Evolutionary conservation across 1,284 basidiomycete genomes (phyloP), one percentile per base, ranked within the genome.

Genomic region (Polyporus tsugae): DNA sequence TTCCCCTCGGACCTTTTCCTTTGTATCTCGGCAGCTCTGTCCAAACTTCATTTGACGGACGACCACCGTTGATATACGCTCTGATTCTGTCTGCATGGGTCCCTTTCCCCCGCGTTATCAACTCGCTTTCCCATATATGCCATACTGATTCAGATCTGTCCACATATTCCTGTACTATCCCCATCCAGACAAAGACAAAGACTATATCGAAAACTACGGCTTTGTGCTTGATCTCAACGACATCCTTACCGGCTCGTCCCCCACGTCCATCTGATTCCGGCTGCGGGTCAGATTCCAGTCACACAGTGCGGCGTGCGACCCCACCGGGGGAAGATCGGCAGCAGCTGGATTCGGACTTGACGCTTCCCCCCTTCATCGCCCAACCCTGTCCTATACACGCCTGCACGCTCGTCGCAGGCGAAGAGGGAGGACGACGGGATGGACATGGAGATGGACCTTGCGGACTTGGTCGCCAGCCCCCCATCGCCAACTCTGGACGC

Each of bases 171-270:
- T 60, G 19, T 61, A n/a, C 44, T 52, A n/a, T 39, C 29, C 39
- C 19, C 52, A 36, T 44, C 19, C 65, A 71, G 70, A 69, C 62
- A 69, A 72, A 22, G 65, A 71, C 35, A 72, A 74, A 42, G 70
- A 69, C n/a, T 71, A 74, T 29, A 64, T 71, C 49, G 73, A 73
- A 46, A 69, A 74, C 64, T 61, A 70, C 53, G 63, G 29, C 33
- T 63, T 67, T 61, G 66, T 66, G 4, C 62, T 68, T 44, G 63
- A 11, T 9, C 60, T 69, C 64, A 49, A 61, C 41, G 64, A 69
- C 59, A 69, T 70, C 62, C 65, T 69, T 17, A 57, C 67, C 60
- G 69, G 49, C 33, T 72, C 73, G 13, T 69, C 73, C 0, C 76
- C 74, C 17, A 74, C 70, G 67, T 19, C 49, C 63, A 10, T 68